Evolutionary conservation across 768 basidiomycete species (phyloP), one percentile per base, ranked within the genome.

Genomic region (Suillus placidus): DNA sequence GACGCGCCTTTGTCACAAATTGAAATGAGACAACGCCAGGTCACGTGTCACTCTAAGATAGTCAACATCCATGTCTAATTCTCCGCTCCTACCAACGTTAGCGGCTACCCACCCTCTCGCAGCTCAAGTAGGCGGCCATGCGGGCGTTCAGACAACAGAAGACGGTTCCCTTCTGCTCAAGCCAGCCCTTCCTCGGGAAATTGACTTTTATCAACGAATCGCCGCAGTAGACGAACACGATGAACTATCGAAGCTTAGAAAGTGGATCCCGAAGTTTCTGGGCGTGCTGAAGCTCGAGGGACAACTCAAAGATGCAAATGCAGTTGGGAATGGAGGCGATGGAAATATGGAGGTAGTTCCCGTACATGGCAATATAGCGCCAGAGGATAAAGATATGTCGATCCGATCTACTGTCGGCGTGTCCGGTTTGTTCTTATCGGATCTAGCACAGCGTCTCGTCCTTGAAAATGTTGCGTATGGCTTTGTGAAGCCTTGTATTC

Each of bases 91-190:
- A 2, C 70, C 61, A 38, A 74, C 76, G 0, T 66, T 74, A 45
- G 49, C 73, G 4, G 70, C 70, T 1, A 67, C 70, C 20, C 67
- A 69, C 20, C 79, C 83, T 3, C 80, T 90, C 32, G 73, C 74
- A 12, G 78, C 84, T 23, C 91, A 95, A 78, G 93, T 96, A 60
- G 93, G 91, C 23, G 94, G 94, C 0, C 95, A 97, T 71, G 74
- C 85, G 4, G 88, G 90, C 23, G 84, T 96, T n/a, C 80, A 86
- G 52, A 80, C 87, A 6, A 87, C 86, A 5, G 89, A 88, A 67
- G 90, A 93, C 70, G 88, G 86, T 16, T 88, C 87, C 2, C 85
- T 94, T n/a, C 77, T 97, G 51, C 88, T 95, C 80, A 96, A 97
- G 76, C 87, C 89, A 7, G 85, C 88, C 18, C 78, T 88, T 13